These are phyloP conservation scores for Boletus fagicola DNA, from an alignment of 768 basidiomycete species.

Conservation along the genomic window DNA sequence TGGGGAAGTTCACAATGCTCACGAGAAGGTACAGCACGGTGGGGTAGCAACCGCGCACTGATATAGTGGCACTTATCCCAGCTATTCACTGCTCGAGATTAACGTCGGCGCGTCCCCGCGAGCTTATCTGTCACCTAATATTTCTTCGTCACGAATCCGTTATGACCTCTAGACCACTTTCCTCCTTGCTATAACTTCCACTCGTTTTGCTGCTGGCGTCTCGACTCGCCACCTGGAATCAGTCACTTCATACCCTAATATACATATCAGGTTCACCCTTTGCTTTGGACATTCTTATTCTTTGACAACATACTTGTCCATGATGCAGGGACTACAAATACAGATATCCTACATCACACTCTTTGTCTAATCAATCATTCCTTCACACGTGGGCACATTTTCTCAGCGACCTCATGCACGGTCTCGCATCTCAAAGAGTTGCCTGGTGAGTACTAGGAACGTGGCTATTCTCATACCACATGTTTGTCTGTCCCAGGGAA, in stretches of 20 bases:
- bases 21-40: conserved; percentile 22
- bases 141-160: background rate
- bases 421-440: too few species aligned
- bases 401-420: too few species aligned
- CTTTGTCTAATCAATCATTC: conserved; percentile 4
- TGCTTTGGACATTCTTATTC: background rate
- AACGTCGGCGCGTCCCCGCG: background rate
- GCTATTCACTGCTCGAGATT: background rate
- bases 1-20: conserved; percentile 13
- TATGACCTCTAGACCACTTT: conserved; percentile 3
- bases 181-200: conserved; percentile 3
- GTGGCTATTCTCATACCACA: too few species aligned
- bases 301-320: background rate
- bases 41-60: conserved; percentile 22
- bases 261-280: background rate
- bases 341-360: conserved; percentile 9
- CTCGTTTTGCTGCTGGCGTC: conserved; percentile 15
- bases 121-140: background rate
- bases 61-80: background rate
- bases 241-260: conserved; percentile 10
- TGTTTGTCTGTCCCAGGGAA: background rate
- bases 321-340: background rate
- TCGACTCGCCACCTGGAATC: background rate
- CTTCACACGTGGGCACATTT: background rate
- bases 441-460: too few species aligned